Percentiles rank a stretch among this genome's conserved stretches.
Conservation (phyloP, 2,329 filamentous ascomycete species). For the Phialemoniopsis sp. region DNA sequence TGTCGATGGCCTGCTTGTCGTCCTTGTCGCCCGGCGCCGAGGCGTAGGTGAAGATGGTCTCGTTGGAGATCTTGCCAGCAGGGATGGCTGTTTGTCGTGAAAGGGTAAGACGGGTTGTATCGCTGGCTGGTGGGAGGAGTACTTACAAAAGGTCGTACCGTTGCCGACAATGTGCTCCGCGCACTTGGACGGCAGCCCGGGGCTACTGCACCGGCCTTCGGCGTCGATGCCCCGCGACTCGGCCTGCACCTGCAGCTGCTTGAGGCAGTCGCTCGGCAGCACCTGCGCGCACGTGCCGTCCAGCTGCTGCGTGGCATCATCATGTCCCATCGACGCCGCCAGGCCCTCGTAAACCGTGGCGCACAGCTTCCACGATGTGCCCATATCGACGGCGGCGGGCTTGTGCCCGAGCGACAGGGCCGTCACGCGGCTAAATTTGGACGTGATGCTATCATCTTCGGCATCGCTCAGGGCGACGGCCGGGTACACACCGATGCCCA, state of each 20-base stretch:
- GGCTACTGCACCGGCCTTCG: slow-evolving; percentile 1
- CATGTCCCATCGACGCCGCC: neutral
- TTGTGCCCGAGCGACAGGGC: neutral
- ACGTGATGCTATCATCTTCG: slow-evolving; percentile 1
- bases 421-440: too few relatives aligned
- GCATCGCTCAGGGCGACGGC: slow-evolving; percentile 3
- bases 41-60: neutral
- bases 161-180: slow-evolving; percentile 2
- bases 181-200: slow-evolving; percentile 1
- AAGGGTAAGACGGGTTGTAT: too few relatives aligned
- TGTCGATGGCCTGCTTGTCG: neutral
- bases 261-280: slow-evolving; percentile 5
- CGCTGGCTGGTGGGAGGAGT: too few relatives aligned
- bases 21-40: neutral
- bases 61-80: neutral
- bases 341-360: slow-evolving; percentile 6
- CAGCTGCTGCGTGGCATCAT: neutral
- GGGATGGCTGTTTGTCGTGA: too few relatives aligned
- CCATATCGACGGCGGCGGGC: neutral
- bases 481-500: slow-evolving; percentile 4
- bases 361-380: slow-evolving; percentile 5
- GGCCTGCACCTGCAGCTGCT: neutral
- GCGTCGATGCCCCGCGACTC: slow-evolving; percentile 1
- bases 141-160: slow-evolving; percentile 2
- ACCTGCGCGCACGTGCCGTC: slow-evolving; percentile 3